phyloP scores from a whole-genome alignment of 768 basidiomycete genomes.

The Termitomyces heimii region DNA sequence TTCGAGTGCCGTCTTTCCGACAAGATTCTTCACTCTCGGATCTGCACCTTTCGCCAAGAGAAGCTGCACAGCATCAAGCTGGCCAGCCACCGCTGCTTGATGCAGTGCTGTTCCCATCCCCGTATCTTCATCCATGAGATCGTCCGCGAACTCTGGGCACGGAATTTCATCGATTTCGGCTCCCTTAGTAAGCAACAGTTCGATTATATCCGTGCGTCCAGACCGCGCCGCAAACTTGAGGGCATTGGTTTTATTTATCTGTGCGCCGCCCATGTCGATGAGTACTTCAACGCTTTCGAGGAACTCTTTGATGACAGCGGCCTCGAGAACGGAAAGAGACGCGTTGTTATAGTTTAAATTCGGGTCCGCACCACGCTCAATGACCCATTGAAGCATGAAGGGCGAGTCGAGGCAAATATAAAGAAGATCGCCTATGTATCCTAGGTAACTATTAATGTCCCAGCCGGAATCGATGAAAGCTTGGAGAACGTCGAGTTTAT shows the following conservation, averaged over 20 bases:
- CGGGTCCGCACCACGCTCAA: slow-evolving; percentile 7
- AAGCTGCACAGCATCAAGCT: no score
- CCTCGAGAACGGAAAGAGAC: not conserved
- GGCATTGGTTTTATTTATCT: slow-evolving; percentile 7
- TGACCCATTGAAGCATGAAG: slow-evolving; percentile 1
- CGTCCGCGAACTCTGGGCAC: no score
- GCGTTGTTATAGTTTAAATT: not conserved
- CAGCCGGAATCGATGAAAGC: slow-evolving; percentile 9
- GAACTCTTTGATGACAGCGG: not conserved
- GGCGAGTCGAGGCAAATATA: not conserved
- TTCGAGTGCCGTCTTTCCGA: no score
- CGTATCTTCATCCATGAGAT: no score
- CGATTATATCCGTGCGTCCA: slow-evolving; percentile 8
- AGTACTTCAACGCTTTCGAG: not conserved
- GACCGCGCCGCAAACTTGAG: slow-evolving; percentile 7
- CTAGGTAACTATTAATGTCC: slow-evolving; percentile 3
- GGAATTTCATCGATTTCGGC: no score
- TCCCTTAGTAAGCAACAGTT: slow-evolving; percentile 8
- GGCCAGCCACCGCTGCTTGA: no score
- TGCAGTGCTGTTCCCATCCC: no score
- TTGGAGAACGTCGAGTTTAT: not conserved
- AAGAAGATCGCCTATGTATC: slow-evolving; percentile 3
- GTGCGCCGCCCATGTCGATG: slow-evolving; percentile 2
- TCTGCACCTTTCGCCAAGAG: no score
- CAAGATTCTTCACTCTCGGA: no score